A percentile compares a stretch with the other conserved stretches of the same genome.
These are phyloP conservation scores for Colletotrichum agaves DNA, from an alignment of 2,329 filamentous ascomycete genomes.

Conservation along the genomic window DNA sequence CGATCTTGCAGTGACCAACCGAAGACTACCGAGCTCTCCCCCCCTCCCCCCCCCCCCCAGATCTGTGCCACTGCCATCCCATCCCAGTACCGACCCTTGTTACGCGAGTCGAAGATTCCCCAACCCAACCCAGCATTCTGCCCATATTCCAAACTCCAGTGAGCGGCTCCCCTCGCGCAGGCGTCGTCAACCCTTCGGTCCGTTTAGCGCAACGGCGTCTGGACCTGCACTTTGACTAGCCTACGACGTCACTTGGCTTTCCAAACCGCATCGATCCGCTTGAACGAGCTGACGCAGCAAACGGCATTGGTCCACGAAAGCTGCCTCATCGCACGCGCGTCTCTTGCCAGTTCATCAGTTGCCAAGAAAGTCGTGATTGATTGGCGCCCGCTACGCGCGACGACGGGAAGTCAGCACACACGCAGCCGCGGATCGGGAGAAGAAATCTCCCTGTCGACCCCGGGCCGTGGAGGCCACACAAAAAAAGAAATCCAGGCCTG, in stretches of 20 bases:
- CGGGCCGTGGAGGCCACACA: no score
- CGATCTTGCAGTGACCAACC: background rate
- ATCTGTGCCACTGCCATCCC: conserved; percentile 1
- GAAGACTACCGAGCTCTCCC: background rate
- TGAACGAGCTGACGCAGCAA: conserved; percentile 7
- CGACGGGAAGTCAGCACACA: background rate
- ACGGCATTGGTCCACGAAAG: background rate
- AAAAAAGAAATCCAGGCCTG: no score
- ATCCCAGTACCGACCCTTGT: background rate
- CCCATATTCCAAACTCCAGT: background rate
- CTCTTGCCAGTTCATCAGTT: background rate
- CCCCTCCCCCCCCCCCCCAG: no score
- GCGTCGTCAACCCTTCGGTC: conserved; percentile 2
- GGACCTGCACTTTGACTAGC: no score
- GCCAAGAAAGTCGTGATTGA: background rate
- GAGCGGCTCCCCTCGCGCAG: background rate
- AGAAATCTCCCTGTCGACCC: no score
- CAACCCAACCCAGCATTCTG: background rate
- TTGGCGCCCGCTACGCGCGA: conserved; percentile 11
- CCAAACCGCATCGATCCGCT: background rate
- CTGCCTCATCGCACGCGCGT: conserved; percentile 6
- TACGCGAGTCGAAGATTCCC: background rate
- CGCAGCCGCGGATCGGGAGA: background rate
- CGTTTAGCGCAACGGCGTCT: background rate
- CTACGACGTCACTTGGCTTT: background rate